phyloP scores from a whole-genome alignment of 1,139 yeast genomes.

The Lodderomyces jiufengensis region DNA sequence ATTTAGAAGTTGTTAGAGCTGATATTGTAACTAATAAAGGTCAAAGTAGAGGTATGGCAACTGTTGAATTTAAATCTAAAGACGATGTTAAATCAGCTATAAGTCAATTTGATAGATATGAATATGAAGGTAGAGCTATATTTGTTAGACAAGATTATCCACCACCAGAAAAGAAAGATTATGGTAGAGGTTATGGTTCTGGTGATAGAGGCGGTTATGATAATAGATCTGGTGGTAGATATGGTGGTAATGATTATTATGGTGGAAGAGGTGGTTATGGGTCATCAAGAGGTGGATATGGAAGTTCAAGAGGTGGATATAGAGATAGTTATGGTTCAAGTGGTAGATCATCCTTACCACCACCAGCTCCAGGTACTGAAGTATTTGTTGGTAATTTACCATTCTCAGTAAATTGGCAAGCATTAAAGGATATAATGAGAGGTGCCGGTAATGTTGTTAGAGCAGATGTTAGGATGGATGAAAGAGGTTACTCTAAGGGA shows the following conservation, averaged over 20 bases:
- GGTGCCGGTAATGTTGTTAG: constrained; percentile 71
- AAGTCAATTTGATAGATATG: constrained; percentile 61
- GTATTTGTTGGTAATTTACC: constrained; percentile 83
- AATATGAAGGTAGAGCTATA: constrained; percentile 73
- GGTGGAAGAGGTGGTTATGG: constrained; percentile 10
- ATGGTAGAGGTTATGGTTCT: constrained; percentile 4
- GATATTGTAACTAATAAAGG: constrained; percentile 84
- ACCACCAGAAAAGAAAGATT: constrained; percentile 53
- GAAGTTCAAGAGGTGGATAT: constrained; percentile 1
- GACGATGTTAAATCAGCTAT: constrained; percentile 78
- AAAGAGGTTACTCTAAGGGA: constrained; percentile 79
- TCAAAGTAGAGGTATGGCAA: constrained; percentile 87
- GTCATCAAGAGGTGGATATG: constrained; percentile 8
- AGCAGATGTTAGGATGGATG: constrained; percentile 73
- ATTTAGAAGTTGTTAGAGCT: constrained; percentile 77
- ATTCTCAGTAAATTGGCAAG: constrained; percentile 77
- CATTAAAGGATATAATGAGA: constrained; percentile 79
- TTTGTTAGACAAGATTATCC: constrained; percentile 90
- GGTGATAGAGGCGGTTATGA: constrained; percentile 13
- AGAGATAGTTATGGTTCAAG: constrained; percentile 4
- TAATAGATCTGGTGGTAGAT: constrained; percentile 9
- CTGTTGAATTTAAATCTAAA: constrained; percentile 75
- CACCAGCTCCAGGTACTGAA: constrained; percentile 52
- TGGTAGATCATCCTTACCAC: constrained; percentile 16
- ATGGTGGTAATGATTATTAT: constrained; percentile 10